phyloP scores from a whole-genome alignment of 164 flowering plant species.

The Magnolia changhungtana region DNA sequence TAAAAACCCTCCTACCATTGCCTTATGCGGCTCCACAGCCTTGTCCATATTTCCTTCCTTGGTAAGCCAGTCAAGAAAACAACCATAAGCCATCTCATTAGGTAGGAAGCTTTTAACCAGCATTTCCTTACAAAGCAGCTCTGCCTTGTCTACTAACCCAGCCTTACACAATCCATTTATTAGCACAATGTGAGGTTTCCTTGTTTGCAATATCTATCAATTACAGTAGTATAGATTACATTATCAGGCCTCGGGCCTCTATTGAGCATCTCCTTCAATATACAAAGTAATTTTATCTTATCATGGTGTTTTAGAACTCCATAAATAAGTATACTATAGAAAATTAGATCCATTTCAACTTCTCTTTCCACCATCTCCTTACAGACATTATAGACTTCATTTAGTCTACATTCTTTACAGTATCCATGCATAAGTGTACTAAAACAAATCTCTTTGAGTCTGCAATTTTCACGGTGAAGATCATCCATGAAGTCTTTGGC shows the following conservation, averaged over 20 bases:
- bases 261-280: slow-evolving; percentile 61
- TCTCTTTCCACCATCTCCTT: no score
- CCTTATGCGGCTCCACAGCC: slow-evolving; percentile 57
- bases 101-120: slow-evolving; percentile 40
- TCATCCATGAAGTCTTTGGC: no score
- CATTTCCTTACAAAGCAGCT: slow-evolving; percentile 67
- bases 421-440: slow-evolving; percentile 71
- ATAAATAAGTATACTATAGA: no score
- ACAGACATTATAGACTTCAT: slow-evolving; percentile 59
- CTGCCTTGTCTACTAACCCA: slow-evolving; percentile 60
- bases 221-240: slow-evolving; percentile 68
- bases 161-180: slow-evolving; percentile 75
- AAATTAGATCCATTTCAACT: no score
- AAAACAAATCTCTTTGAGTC: slow-evolving; percentile 73
- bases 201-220: slow-evolving; percentile 55
- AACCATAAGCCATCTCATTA: slow-evolving; percentile 69
- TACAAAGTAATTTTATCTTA: no score
- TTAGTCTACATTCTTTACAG: slow-evolving; percentile 70
- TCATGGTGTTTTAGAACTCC: no score
- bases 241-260: slow-evolving; percentile 64
- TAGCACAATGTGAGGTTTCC: slow-evolving; percentile 61
- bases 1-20: slow-evolving; percentile 48
- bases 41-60: slow-evolving; percentile 59
- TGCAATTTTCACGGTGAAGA: no score
- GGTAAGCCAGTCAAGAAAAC: slow-evolving; percentile 65